Percentiles rank a stretch among this genome's conserved stretches.
phyloP scores from a whole-genome alignment of 495 filamentous ascomycete species.

The Aspergillus funiculosus region DNA sequence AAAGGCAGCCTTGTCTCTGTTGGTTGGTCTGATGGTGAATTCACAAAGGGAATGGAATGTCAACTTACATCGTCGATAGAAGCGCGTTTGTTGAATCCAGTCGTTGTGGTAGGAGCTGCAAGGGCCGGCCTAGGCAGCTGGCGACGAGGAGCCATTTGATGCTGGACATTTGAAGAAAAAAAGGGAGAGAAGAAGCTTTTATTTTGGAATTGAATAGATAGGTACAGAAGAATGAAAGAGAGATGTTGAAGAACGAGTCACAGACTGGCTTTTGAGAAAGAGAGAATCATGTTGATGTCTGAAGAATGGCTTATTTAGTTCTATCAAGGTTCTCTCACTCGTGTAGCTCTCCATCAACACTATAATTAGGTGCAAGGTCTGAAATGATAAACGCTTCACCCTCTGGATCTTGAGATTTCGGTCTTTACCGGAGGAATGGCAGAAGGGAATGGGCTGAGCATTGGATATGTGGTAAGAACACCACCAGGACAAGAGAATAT shows the following conservation, averaged over 20 bases:
- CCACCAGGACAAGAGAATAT: background rate
- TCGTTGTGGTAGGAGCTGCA: constrained; percentile 26
- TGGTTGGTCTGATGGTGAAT: background rate
- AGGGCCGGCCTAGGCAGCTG: constrained; percentile 26
- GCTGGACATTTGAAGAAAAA: constrained; percentile 22
- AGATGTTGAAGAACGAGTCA: constrained; percentile 9
- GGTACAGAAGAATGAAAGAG: constrained; percentile 7
- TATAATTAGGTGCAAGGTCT: constrained; percentile 12
- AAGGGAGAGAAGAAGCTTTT: background rate
- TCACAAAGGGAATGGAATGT: background rate
- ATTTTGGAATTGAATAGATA: too few species aligned
- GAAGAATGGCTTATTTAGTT: constrained; percentile 11
- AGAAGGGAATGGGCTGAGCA: background rate
- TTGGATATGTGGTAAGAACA: too few species aligned
- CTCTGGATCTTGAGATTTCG: background rate
- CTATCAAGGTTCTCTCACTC: background rate
- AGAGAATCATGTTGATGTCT: background rate
- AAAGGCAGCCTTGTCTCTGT: constrained; percentile 22
- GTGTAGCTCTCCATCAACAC: background rate
- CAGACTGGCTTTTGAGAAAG: constrained; percentile 13
- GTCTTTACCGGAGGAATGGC: background rate
- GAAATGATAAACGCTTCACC: constrained; percentile 9
- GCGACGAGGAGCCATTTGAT: constrained; percentile 25
- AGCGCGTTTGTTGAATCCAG: constrained; percentile 24
- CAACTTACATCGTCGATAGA: constrained; percentile 24